Evolutionary conservation across 2,329 filamentous ascomycete species (phyloP).

Genomic region (Dissoconium aciculare): DNA sequence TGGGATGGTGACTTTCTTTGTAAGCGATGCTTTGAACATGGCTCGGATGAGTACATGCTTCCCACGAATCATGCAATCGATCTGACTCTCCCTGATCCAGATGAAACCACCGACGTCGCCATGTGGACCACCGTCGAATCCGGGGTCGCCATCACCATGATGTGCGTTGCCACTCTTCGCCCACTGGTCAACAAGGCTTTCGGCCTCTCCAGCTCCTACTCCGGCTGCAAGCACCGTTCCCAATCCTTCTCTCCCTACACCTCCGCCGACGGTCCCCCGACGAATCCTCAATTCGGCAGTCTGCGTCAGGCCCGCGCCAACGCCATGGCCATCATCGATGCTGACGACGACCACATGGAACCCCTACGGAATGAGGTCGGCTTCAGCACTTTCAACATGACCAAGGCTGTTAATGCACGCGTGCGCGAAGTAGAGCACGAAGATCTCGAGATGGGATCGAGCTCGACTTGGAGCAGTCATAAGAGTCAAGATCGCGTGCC

Average conservation of each 20-base stretch:
- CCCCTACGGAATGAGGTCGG: too few relatives aligned
- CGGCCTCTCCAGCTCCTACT: not conserved
- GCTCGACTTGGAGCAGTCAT: too few relatives aligned
- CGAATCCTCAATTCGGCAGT: not conserved
- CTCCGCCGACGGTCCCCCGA: not conserved
- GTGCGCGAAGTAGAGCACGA: not conserved
- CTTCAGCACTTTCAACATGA: not conserved
- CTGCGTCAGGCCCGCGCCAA: slow-evolving; percentile 44
- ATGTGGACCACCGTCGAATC: slow-evolving; percentile 23
- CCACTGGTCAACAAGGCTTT: slow-evolving; percentile 24
- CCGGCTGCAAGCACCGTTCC: not conserved
- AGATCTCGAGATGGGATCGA: too few relatives aligned
- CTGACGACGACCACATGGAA: slow-evolving; percentile 50
- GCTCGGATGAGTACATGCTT: too few relatives aligned
- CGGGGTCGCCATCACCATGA: slow-evolving; percentile 27
- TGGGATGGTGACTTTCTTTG: slow-evolving; percentile 29
- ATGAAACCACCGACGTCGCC: slow-evolving; percentile 27
- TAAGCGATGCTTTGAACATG: too few relatives aligned
- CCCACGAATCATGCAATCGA: too few relatives aligned
- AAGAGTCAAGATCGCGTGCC: too few relatives aligned
- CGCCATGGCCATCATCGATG: slow-evolving; percentile 81
- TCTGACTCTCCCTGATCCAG: slow-evolving; percentile 18
- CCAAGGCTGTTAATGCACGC: not conserved
- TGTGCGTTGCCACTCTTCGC: slow-evolving; percentile 34
- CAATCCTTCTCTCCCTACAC: not conserved